Conservation (phyloP, 768 basidiomycete genomes). For the Xerocomellus chrysenteron region DNA sequence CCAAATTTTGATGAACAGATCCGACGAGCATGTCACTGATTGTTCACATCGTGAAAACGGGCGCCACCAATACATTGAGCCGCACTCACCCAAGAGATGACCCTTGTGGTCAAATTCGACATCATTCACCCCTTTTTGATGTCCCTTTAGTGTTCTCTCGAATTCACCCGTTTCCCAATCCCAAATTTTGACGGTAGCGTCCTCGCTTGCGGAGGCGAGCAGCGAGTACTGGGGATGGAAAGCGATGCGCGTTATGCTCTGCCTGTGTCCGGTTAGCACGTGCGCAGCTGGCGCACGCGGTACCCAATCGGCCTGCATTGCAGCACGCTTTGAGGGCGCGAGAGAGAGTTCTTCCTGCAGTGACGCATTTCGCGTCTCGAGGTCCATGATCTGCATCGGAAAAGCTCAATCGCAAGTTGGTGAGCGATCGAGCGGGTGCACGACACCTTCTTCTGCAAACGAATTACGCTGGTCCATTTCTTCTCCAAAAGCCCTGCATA, state of each 20-base stretch:
- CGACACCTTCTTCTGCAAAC: constrained; percentile 89
- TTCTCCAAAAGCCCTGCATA: constrained; percentile 88
- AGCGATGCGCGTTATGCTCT: constrained; percentile 72
- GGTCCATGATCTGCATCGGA: constrained; percentile 80
- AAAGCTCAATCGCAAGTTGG: constrained; percentile 5
- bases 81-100: constrained; percentile 63
- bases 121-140: constrained; percentile 86
- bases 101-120: constrained; percentile 89
- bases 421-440: constrained; percentile 9
- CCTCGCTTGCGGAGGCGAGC: constrained; percentile 83
- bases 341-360: constrained; percentile 68
- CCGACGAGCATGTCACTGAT: constrained; percentile 66
- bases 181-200: constrained; percentile 91
- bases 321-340: constrained; percentile 50
- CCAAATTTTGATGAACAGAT: constrained; percentile 92
- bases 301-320: constrained; percentile 79
- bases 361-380: constrained; percentile 81
- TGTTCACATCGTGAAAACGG: constrained; percentile 1
- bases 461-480: constrained; percentile 97
- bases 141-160: constrained; percentile 88
- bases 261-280: constrained; percentile 73
- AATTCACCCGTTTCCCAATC: constrained; percentile 96
- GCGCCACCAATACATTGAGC: background rate
- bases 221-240: constrained; percentile 87
- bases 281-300: constrained; percentile 83